Base-by-base conservation (phyloP, 1,284 basidiomycete genomes). In the Meripilus lineatus region DNA sequence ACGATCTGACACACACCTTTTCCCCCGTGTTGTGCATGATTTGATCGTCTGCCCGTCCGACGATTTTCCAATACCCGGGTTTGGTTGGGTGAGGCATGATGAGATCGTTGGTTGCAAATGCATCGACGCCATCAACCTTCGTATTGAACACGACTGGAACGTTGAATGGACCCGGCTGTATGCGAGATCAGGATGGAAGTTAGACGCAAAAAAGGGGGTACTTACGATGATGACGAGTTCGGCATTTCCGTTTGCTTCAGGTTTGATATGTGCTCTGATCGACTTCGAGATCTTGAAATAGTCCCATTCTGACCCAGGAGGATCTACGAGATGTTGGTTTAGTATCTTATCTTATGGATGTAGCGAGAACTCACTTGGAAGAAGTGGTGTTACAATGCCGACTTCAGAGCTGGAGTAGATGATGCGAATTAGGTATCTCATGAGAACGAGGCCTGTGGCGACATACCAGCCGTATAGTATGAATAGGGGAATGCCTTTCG, bases 1-100 rank as follows among this genome's bases (percentile, higher is more conserved):
- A 24, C 5, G n/a, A 17, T 23, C 15, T 2, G 18, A 28, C 13
- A 40, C 45, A 6, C 26, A 71, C 72, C 65, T 77, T 77, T 52
- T 77, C 74, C 7, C 75, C 75, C 4, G 68, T 75, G 13, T 60
- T 66, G 38, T 72, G 67, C 51, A 76, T 72, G 32, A 78, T 71
- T 50, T 76, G 74, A 50, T 77, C 75, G 46, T 78, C 75, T 5
- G 59, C 58, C 7, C 76, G 62, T 0, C 76, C 74, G 32, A 58
- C 63, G 14, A 74, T 58, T 48, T 66, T 69, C 67, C 69, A 77
- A 13, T 62, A 58, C 4, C 66, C 65, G 4, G 61, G 54, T 28
- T 68, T 68, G 0, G 65, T 67, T 4, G 75, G 72, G 52, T 78
- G 76, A 13, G 64, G 67, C 0, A 59, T 42, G 17, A 75, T 50